Evolutionary conservation across 768 basidiomycete genomes (phyloP).

Genomic region (Naganishia vishniacii): DNA sequence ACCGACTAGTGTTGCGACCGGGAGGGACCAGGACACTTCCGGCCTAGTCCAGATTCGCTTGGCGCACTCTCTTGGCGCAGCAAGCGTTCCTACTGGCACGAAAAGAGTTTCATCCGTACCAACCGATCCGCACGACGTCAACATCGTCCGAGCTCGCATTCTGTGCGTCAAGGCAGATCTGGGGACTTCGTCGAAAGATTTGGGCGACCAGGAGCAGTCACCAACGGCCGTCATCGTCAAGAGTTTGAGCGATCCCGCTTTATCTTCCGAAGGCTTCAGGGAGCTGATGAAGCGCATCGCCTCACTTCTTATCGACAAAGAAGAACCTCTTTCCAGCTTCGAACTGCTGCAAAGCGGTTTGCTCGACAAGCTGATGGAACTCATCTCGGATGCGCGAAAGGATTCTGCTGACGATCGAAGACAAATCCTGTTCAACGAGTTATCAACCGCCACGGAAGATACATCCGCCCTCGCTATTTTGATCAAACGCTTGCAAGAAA

Average conservation of each 20-base stretch:
- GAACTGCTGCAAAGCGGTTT: conserved; percentile 91
- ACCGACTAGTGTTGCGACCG: background rate
- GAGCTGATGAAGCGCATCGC: conserved; percentile 69
- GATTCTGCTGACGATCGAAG: conserved; percentile 56
- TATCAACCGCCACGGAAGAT: conserved; percentile 52
- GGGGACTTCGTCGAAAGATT: conserved; percentile 33
- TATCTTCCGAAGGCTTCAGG: conserved; percentile 52
- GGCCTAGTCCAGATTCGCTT: background rate
- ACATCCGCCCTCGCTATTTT: conserved; percentile 65
- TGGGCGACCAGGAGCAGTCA: background rate
- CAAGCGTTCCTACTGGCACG: background rate
- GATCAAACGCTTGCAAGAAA: conserved; percentile 94
- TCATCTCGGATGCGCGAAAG: conserved; percentile 61
- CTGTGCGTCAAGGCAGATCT: conserved; percentile 73
- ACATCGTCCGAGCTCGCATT: conserved; percentile 83
- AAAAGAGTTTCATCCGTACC: conserved; percentile 25
- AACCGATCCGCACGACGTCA: conserved; percentile 75
- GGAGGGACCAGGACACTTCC: conserved; percentile 13
- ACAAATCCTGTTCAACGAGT: conserved; percentile 71
- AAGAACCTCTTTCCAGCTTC: conserved; percentile 78
- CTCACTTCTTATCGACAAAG: conserved; percentile 62
- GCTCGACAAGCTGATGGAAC: conserved; percentile 75
- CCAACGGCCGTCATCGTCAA: background rate
- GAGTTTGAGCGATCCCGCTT: background rate
- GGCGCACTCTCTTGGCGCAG: background rate